Evolutionary conservation across 1,284 basidiomycete genomes (phyloP), one percentile per base, ranked within the genome.

Genomic region (Cutaneotrichosporon sp.): DNA sequence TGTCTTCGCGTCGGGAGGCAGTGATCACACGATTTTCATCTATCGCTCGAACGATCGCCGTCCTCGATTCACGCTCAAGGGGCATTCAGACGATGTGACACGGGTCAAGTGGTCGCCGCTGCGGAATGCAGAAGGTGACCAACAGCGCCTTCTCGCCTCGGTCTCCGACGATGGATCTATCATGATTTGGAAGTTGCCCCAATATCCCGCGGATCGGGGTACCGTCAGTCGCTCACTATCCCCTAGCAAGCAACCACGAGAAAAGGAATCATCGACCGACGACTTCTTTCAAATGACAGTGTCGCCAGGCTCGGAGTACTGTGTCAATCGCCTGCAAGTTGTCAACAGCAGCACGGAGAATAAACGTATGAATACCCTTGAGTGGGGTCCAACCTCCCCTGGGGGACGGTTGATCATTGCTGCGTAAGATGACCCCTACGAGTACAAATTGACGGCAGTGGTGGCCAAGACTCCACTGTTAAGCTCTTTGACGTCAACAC

Each of bases 31-130:
- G 1, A 65, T 71, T 34, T 65, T 65, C 51, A 62, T 74, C 4
- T 67, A 63, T 49, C 63, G 68, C 10, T 54, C 62, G 5, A 66
- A 64, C 33, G 67, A 71, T 24, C 61, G 60, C 14, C 52, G 63
- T 8, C 65, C 69, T 3, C 52, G 62, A 4, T 72, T 61, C 59
- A 70, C 65, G 0, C 61, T 74, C 42, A 65, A 65, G 34, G 69
- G 66, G 0, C 71, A 74, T 39, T 63, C 66, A 2, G 71, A 74
- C 52, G 71, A 74, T 48, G 68, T 74, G 14, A 68, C 66, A 0
- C 39, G 56, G 0, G 58, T 74, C 37, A 62, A 59, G 25, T 74
- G 70, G 70, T 65, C 66, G 3, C 71, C 71, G 1, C 20, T 51
- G 8, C 39, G 20, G 39, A 11, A 55, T 3, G 57, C 44, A 12